Evolutionary conservation across 306 rosid genomes (phyloP).

Genomic region (Canavalia ensiformis): DNA sequence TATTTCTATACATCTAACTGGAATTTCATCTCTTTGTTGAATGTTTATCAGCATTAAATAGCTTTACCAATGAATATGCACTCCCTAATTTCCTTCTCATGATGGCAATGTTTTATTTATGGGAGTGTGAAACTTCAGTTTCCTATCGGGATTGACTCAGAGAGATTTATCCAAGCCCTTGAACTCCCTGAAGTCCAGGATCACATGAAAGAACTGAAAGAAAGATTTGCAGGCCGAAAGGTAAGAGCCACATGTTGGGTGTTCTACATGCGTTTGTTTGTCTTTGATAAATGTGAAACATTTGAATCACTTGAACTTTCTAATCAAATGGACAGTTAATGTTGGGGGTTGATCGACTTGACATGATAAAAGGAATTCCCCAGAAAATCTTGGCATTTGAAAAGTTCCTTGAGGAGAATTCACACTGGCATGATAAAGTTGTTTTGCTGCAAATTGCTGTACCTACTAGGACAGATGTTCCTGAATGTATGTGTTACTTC

Average conservation of each 20-base stretch:
- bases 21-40: slow-evolving; percentile 25
- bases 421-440: slow-evolving; percentile 89
- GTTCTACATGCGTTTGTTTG: slow-evolving; percentile 13
- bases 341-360: slow-evolving; percentile 97
- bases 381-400: slow-evolving; percentile 95
- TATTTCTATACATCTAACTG: slow-evolving; percentile 37
- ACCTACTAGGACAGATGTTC: slow-evolving; percentile 93
- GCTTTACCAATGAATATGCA: slow-evolving; percentile 39
- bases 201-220: slow-evolving; percentile 82
- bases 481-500: slow-evolving; percentile 81
- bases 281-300: slow-evolving; percentile 28
- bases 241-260: slow-evolving; percentile 49
- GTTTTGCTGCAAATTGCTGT: slow-evolving; percentile 97
- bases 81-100: slow-evolving; percentile 47
- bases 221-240: slow-evolving; percentile 93
- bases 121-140: slow-evolving; percentile 71
- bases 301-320: slow-evolving; percentile 46
- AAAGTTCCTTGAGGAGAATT: slow-evolving; percentile 93
- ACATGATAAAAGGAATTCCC: slow-evolving; percentile 98
- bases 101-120: slow-evolving; percentile 43
- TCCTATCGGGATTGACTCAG: slow-evolving; percentile 97
- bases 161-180: slow-evolving; percentile 81
- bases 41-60: slow-evolving; percentile 42
- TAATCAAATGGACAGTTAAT: slow-evolving; percentile 75
- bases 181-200: slow-evolving; percentile 89